Evolutionary conservation across 768 basidiomycete genomes (phyloP), one percentile per base, ranked within the genome.

Genomic region (Thelephora aurantiotincta): DNA sequence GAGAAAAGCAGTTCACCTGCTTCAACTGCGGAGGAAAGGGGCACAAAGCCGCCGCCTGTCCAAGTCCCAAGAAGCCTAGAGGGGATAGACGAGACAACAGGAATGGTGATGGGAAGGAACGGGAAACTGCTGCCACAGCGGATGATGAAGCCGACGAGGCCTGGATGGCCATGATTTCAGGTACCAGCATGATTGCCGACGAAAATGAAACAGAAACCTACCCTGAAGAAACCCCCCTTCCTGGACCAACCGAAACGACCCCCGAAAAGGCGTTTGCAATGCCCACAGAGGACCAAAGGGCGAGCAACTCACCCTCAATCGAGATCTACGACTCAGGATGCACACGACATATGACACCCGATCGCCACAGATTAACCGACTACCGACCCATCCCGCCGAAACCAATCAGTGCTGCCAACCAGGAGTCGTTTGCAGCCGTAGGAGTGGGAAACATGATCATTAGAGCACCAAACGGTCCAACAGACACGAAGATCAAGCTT

Each of bases 391-490:
- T 54, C 16, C 12, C 48, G 0, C 59, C 60, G 2, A 47, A 55
- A 14, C 36, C 57, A 12, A 65, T 67, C 49, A 59, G 52, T 19
- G 56, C 59, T 0, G 51, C 57, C 12, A 48, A 63, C 52, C 50
- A 54, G 5, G 52, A 54, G 14, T 36, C 36, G 34, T 63, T 63
- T 35, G 33, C 51, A 5, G 60, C 60, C 0, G 47, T 51, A 3
- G 57, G 55, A 2, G 45, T 48, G 11, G 59, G 62, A 1, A 50
- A 57, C n/a, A 50, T 60, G 16, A 7, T 54, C 1, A 46, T 63
- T 11, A 43, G 35, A 2, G 48, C 61, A 5, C 60, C 60, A 13
- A 57, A 63, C 38, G 56, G 52, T 11, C 51, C 38, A 2, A 23
- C 12, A 2, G 35, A 11, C 2, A 47, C 47, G 1, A 11, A 6